Percentiles rank a stretch among this genome's conserved stretches.
These are phyloP conservation scores for Pestalotiopsis sp. DNA, from an alignment of 2,329 filamentous ascomycete genomes.

Conservation along the genomic window DNA sequence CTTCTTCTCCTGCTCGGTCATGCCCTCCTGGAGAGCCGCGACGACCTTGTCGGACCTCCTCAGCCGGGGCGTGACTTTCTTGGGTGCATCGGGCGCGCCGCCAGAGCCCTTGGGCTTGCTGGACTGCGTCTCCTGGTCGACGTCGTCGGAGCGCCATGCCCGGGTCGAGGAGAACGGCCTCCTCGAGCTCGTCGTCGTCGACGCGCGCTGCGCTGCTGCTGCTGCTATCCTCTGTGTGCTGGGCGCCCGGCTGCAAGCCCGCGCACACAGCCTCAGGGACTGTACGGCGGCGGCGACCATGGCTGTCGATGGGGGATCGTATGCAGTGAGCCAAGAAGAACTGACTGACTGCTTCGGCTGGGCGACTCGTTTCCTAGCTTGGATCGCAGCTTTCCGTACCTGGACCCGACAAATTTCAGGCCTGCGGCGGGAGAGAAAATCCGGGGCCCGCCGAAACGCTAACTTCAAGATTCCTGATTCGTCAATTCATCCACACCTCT, in stretches of 20 bases:
- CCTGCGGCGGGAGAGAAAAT: constrained; percentile 9
- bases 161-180: constrained; percentile 32
- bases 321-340: neutral
- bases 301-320: constrained; percentile 24
- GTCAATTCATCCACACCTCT: neutral
- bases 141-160: constrained; percentile 20
- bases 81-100: neutral
- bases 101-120: constrained; percentile 16
- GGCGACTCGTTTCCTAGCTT: constrained; percentile 11
- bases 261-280: constrained; percentile 42
- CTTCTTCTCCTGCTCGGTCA: constrained; percentile 7
- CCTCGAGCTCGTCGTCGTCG: constrained; percentile 19
- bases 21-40: constrained; percentile 9
- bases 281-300: constrained; percentile 45
- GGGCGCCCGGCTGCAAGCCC: constrained; percentile 32
- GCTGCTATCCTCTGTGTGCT: constrained; percentile 20
- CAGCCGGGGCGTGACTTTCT: neutral
- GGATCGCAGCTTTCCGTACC: constrained; percentile 11
- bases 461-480: neutral
- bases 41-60: constrained; percentile 8
- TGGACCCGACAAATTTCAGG: constrained; percentile 12
- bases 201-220: constrained; percentile 20
- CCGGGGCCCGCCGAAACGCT: neutral
- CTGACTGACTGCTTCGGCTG: neutral
- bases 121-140: constrained; percentile 22